A percentile compares a stretch with the other conserved stretches of the same genome.
These are phyloP conservation scores for Candida awuae DNA, from an alignment of 805 yeast genomes.

Conservation along the genomic window DNA sequence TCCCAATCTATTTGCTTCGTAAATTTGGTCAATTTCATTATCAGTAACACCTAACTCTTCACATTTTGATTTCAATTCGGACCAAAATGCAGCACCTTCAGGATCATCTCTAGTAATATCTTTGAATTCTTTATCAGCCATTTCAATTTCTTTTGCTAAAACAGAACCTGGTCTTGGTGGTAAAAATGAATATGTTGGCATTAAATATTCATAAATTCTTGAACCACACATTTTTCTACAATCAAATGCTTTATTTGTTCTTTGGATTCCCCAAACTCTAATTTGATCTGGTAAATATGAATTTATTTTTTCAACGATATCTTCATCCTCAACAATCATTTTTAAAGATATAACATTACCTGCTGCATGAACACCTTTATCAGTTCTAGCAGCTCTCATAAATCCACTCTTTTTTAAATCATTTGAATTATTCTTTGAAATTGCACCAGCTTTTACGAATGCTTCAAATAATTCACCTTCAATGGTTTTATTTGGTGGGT, in stretches of 20 bases:
- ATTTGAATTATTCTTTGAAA: constrained; percentile 76
- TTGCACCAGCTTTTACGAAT: constrained; percentile 78
- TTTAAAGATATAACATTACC: constrained; percentile 85
- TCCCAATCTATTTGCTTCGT: constrained; percentile 30
- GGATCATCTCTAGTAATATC: constrained; percentile 52
- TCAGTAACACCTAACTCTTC: constrained; percentile 33
- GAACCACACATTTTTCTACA: constrained; percentile 93
- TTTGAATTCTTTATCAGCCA: constrained; percentile 46
- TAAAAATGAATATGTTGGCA: constrained; percentile 84
- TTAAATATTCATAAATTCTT: constrained; percentile 87
- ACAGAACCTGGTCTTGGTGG: constrained; percentile 80
- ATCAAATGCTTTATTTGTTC: constrained; percentile 87
- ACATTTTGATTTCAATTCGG: constrained; percentile 33
- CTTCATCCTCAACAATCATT: constrained; percentile 74
- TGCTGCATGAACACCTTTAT: constrained; percentile 96
- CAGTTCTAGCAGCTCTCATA: constrained; percentile 83
- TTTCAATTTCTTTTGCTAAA: constrained; percentile 51
- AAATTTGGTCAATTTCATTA: constrained; percentile 31
- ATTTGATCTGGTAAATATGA: constrained; percentile 72
- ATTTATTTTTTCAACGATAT: constrained; percentile 69
- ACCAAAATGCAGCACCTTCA: constrained; percentile 78
- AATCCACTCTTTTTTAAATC: constrained; percentile 85
- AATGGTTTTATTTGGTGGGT: constrained; percentile 81
- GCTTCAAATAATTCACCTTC: constrained; percentile 86
- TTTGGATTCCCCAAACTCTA: constrained; percentile 85